phyloP scores from a whole-genome alignment of 148 eudicot genomes.

The Beta vulgaris region DNA sequence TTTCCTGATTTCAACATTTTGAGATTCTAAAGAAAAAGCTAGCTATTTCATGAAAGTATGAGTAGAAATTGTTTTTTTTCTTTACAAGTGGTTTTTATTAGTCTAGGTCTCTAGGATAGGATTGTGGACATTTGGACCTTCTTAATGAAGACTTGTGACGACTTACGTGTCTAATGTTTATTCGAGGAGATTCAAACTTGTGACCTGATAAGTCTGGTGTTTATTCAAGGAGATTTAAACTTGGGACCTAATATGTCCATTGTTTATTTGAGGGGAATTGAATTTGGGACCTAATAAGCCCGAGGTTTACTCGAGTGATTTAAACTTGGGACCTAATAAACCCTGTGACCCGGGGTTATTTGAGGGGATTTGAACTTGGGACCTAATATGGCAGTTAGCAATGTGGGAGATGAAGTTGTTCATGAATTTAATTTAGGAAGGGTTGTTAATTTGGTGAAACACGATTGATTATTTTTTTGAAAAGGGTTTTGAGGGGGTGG shows the following conservation, averaged over 20 bases:
- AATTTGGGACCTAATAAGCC: too few species aligned
- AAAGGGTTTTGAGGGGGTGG: conserved; percentile 8
- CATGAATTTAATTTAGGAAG: neutral
- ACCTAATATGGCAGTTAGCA: neutral
- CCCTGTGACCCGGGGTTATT: too few species aligned
- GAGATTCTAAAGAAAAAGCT: neutral
- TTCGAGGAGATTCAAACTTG: neutral
- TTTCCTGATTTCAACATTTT: neutral
- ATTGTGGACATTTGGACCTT: conserved; percentile 1
- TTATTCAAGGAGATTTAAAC: neutral
- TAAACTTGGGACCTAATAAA: too few species aligned
- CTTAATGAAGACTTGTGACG: neutral
- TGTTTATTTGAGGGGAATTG: too few species aligned
- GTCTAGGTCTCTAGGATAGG: neutral
- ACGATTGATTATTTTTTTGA: conserved; percentile 9
- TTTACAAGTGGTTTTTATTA: neutral
- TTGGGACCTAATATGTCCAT: neutral
- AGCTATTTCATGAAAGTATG: neutral
- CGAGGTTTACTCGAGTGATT: too few species aligned
- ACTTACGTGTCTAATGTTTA: neutral
- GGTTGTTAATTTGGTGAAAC: conserved; percentile 17
- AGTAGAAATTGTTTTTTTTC: neutral
- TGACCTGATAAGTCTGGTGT: too few species aligned
- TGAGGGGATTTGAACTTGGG: neutral
- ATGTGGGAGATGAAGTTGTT: neutral